These are phyloP conservation scores for Saprolegnia parasitica DNA, from an alignment of 352 stramenopile genomes.

Conservation along the genomic window DNA sequence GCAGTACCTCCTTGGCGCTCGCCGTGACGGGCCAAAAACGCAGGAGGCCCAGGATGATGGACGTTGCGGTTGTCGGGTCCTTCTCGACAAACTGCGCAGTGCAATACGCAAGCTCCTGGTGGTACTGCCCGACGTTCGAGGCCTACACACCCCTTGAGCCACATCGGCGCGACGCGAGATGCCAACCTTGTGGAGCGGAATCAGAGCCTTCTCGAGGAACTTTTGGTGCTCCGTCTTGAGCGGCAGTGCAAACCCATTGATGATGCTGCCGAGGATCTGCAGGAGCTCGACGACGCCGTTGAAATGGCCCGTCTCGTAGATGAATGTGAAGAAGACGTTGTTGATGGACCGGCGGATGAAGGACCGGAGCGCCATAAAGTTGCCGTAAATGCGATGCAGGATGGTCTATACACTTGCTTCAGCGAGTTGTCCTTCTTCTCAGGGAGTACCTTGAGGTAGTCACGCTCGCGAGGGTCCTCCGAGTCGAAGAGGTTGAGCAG, in stretches of 20 bases:
- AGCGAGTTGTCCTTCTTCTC: neutral
- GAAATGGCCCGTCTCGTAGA: conserved; percentile 95
- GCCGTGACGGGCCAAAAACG: conserved; percentile 94
- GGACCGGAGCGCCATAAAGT: conserved; percentile 97
- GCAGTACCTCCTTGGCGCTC: conserved; percentile 79
- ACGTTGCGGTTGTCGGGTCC: conserved; percentile 93
- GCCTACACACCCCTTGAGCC: conserved; percentile 36
- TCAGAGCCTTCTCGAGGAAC: conserved; percentile 91
- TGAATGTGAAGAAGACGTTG: conserved; percentile 98
- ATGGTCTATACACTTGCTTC: conserved; percentile 73
- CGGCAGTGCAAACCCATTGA: conserved; percentile 99
- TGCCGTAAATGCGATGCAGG: conserved; percentile 97
- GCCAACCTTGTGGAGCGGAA: conserved; percentile 96
- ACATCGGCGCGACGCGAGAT: neutral
- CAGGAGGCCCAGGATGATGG: conserved; percentile 92
- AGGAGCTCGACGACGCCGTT: conserved; percentile 97
- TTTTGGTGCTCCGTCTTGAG: conserved; percentile 97
- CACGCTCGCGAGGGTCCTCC: conserved; percentile 96
- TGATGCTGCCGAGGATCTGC: conserved; percentile 98
- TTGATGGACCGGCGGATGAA: conserved; percentile 98
- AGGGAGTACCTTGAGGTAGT: conserved; percentile 94
- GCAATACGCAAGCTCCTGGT: conserved; percentile 98
- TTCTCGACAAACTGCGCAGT: conserved; percentile 99
- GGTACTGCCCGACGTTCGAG: conserved; percentile 92
- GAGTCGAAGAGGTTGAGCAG: conserved; percentile 83